These are phyloP conservation scores for Zygosaccharomyces pseudobailii DNA, from an alignment of 1,139 yeast genomes.

Conservation along the genomic window DNA sequence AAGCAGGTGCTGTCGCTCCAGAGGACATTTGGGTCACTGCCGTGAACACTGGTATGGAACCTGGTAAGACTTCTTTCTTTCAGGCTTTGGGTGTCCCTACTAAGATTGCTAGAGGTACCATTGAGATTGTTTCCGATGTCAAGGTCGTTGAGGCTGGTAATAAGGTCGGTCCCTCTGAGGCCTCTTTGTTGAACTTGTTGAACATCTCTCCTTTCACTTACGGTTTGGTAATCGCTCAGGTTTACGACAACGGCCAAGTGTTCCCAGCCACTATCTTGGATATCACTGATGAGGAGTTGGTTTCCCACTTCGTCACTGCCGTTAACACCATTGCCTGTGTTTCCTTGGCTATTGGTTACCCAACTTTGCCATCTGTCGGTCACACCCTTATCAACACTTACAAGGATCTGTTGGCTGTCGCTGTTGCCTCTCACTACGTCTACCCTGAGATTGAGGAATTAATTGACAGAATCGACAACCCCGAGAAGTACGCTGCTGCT, in stretches of 20 bases:
- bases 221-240: constrained; percentile 95
- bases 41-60: constrained; percentile 99
- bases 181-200: constrained; percentile 97
- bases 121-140: constrained; percentile 97
- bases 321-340: constrained; percentile 90
- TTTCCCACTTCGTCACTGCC: constrained; percentile 88
- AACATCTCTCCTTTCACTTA: constrained; percentile 99
- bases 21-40: constrained; percentile 96
- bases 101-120: constrained; percentile 99
- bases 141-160: constrained; percentile 83
- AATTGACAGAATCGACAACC: constrained; percentile 99
- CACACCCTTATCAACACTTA: constrained; percentile 98
- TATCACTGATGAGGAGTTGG: constrained; percentile 96
- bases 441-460: constrained; percentile 98
- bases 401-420: constrained; percentile 97
- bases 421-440: constrained; percentile 98
- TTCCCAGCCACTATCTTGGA: constrained; percentile 97
- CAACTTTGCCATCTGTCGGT: constrained; percentile 99
- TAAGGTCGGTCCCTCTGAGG: constrained; percentile 99
- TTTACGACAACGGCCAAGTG: constrained; percentile 97
- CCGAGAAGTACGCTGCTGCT: constrained; percentile 98
- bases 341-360: constrained; percentile 98
- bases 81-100: constrained; percentile 99
- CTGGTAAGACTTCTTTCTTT: constrained; percentile 99
- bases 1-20: constrained; percentile 99